Conservation (phyloP, 257 asterid species). For the Schizonepeta tenuifolia region DNA sequence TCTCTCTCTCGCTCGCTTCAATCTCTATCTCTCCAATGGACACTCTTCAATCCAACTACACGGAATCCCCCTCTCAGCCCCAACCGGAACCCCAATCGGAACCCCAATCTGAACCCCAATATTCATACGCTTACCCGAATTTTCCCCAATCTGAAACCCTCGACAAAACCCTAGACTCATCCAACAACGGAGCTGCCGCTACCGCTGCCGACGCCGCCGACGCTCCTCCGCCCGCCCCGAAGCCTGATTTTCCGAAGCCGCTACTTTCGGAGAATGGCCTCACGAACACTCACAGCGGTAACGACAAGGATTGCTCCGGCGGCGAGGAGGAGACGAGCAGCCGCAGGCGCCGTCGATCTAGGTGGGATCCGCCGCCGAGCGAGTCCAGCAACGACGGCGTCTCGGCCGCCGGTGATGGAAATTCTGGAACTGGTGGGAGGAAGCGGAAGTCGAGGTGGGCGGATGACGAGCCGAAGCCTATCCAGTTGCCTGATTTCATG, state of each 20-base stretch:
- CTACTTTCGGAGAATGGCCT: constrained; percentile 65
- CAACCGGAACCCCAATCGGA: constrained; percentile 40
- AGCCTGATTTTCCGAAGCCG: constrained; percentile 51
- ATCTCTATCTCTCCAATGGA: constrained; percentile 63
- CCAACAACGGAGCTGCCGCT: constrained; percentile 35
- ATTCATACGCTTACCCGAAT: constrained; percentile 34
- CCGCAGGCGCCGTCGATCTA: constrained; percentile 68
- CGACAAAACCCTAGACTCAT: constrained; percentile 61
- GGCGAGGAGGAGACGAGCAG: constrained; percentile 91
- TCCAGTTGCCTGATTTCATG: constrained; percentile 89
- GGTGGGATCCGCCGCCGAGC: constrained; percentile 90
- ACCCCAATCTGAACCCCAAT: constrained; percentile 38
- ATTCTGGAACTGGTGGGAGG: constrained; percentile 61
- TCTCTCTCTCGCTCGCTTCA: too few relatives aligned
- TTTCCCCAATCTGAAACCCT: constrained; percentile 51
- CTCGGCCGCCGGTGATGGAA: constrained; percentile 44
- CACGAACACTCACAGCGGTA: constrained; percentile 70
- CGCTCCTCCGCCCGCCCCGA: constrained; percentile 33
- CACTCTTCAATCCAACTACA: constrained; percentile 64
- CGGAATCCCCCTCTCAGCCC: constrained; percentile 56
- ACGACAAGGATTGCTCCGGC: constrained; percentile 81
- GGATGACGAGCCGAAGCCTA: constrained; percentile 83
- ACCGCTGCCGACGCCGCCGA: constrained; percentile 32
- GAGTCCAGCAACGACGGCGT: constrained; percentile 53
- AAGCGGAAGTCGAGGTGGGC: constrained; percentile 97